Evolutionary conservation across 768 basidiomycete genomes (phyloP).

Genomic region (Leccinum longicurvipes): DNA sequence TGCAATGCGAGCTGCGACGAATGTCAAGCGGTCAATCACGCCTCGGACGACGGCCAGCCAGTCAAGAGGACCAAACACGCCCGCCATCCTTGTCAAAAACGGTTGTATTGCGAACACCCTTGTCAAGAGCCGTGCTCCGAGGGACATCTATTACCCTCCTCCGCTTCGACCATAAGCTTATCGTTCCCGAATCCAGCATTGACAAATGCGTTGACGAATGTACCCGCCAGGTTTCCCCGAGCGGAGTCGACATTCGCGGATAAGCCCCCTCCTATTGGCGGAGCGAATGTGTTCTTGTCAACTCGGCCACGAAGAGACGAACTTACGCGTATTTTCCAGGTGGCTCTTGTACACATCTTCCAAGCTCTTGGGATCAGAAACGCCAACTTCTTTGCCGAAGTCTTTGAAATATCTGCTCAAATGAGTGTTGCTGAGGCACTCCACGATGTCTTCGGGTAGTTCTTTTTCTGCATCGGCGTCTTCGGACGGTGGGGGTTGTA

Average conservation of each 20-base stretch:
- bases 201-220: constrained; percentile 98
- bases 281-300: background rate
- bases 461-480: constrained; percentile 60
- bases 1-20: constrained; percentile 49
- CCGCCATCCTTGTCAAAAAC: constrained; percentile 48
- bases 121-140: constrained; percentile 50
- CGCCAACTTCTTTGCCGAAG: constrained; percentile 93
- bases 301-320: background rate
- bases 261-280: constrained; percentile 52
- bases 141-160: constrained; percentile 85
- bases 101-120: constrained; percentile 53
- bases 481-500: constrained; percentile 52
- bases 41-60: background rate
- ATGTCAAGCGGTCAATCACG: constrained; percentile 38
- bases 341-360: constrained; percentile 99
- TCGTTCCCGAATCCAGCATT: constrained; percentile 99
- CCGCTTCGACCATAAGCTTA: constrained; percentile 95
- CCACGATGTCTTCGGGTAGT: constrained; percentile 76
- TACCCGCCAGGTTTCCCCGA: constrained; percentile 89
- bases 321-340: constrained; percentile 81
- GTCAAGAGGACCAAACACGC: constrained; percentile 37
- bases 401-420: constrained; percentile 82
- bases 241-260: constrained; percentile 88
- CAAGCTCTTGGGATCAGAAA: constrained; percentile 82
- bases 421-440: constrained; percentile 82